phyloP scores from a whole-genome alignment of 345 rosid genomes.

The Acer yangbiense region DNA sequence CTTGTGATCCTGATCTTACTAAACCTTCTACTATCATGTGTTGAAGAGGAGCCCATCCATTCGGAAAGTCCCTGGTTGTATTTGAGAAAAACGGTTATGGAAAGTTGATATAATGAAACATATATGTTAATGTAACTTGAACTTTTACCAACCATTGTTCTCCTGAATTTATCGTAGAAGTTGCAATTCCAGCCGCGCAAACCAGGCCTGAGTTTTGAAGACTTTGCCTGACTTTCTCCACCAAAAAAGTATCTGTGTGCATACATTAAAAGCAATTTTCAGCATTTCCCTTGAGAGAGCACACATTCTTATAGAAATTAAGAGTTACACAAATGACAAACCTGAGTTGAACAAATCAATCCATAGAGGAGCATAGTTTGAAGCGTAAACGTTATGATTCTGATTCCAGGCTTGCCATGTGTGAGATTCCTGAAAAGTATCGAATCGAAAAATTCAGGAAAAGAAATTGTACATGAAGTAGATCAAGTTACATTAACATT shows the following conservation, averaged over 20 bases:
- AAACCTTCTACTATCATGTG: constrained; percentile 82
- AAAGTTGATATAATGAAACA: not conserved
- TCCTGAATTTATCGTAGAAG: constrained; percentile 68
- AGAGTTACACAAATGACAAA: constrained; percentile 23
- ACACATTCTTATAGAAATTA: not conserved
- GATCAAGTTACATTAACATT: not conserved
- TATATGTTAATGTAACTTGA: not conserved
- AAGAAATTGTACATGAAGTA: not conserved
- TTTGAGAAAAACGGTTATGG: not conserved
- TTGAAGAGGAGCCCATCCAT: constrained; percentile 94
- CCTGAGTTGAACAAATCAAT: constrained; percentile 70
- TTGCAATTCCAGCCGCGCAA: constrained; percentile 64
- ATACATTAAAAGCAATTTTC: constrained; percentile 7
- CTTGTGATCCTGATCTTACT: constrained; percentile 45
- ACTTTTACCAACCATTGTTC: constrained; percentile 66
- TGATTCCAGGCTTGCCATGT: constrained; percentile 61
- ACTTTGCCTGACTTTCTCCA: constrained; percentile 56
- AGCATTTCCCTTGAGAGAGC: not conserved
- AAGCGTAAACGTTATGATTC: constrained; percentile 67
- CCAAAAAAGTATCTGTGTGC: constrained; percentile 51
- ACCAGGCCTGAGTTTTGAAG: constrained; percentile 69
- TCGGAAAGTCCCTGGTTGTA: constrained; percentile 79
- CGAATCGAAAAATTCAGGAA: not conserved
- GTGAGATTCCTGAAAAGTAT: constrained; percentile 50
- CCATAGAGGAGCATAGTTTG: constrained; percentile 89